Conservation (phyloP, 2,329 filamentous ascomycete genomes). For the Arthrinium phaeospermum region DNA sequence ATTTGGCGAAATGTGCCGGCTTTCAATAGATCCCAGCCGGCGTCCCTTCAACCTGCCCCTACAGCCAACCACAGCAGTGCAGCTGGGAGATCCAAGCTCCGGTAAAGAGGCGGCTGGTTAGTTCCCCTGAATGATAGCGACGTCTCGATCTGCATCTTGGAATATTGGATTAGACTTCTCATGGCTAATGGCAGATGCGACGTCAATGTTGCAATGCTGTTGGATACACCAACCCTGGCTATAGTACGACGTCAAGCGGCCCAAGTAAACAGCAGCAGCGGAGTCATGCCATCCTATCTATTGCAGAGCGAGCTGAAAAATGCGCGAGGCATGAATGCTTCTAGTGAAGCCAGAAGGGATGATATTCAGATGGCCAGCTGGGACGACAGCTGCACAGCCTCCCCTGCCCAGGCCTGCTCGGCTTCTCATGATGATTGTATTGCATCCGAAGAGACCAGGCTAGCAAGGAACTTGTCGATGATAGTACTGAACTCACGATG, state of each 20-base stretch:
- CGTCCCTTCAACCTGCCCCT: background rate
- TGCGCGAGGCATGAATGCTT: background rate
- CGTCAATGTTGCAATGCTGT: background rate
- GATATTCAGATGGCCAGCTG: background rate
- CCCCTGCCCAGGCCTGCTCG: background rate
- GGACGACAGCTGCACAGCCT: too few species aligned
- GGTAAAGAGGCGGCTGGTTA: background rate
- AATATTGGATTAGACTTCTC: background rate
- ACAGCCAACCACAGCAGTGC: background rate
- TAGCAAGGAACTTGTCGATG: slow-evolving; percentile 5
- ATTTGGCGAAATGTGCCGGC: slow-evolving; percentile 11
- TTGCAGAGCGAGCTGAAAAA: background rate
- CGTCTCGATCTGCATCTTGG: background rate
- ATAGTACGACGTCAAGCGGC: background rate
- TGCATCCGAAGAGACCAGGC: background rate
- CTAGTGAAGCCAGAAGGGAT: background rate
- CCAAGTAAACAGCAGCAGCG: background rate
- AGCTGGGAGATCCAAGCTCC: background rate
- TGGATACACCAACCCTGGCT: background rate
- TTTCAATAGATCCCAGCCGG: slow-evolving; percentile 11
- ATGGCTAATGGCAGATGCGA: background rate
- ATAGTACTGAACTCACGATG: background rate
- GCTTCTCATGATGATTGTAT: background rate
- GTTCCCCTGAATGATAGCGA: background rate
- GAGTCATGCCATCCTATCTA: background rate